Base-by-base conservation (phyloP, 345 rosid genomes). In the Adansonia digitata region DNA sequence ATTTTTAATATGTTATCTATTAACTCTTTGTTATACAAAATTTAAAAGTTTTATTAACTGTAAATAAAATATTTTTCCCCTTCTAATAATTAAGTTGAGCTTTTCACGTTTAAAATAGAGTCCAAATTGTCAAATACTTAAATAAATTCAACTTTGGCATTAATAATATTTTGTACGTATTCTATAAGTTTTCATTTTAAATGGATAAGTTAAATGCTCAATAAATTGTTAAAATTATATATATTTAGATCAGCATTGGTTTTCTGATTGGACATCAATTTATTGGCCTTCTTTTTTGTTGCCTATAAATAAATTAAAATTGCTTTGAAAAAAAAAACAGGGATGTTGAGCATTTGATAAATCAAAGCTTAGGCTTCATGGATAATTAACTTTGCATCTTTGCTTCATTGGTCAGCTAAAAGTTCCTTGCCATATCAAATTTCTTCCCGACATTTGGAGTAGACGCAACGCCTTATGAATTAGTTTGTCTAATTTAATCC, bases 381-480 rank as follows among this genome's bases (percentile, higher is more conserved):
- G 24, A 17, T 9, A 52, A 66, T 43, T 12, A 55, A 75, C 26
- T 67, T 13, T 27, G 22, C n/a, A 1, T 37, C 5, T 8, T 56
- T 43, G 49, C 37, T 64, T 35, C 42, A 52, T 62, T 24, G 53
- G 7, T 74, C 31, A 45, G 46, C 69, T 46, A n/a, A 24, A 49
- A 11, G 15, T 1, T 1, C 0, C n/a, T 13, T 4, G 49, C 20
- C 12, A 18, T 2, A 65, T 7, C 66, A 29, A 51, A 65, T 24
- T 18, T 56, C 64, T 27, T 72, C 18, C 48, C 31, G 39, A 51
- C 46, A 20, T 52, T 66, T 67, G 35, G 71, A 35, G 65, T 74
- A 6, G 26, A 59, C 31, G 66, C 75, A 49, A 74, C 48, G 14
- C 14, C 56, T 3, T 71, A 40, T 49, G n/a, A n/a, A n/a, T n/a